phyloP scores from a whole-genome alignment of 2,329 filamentous ascomycete genomes.

The Aspergillus sp. region DNA sequence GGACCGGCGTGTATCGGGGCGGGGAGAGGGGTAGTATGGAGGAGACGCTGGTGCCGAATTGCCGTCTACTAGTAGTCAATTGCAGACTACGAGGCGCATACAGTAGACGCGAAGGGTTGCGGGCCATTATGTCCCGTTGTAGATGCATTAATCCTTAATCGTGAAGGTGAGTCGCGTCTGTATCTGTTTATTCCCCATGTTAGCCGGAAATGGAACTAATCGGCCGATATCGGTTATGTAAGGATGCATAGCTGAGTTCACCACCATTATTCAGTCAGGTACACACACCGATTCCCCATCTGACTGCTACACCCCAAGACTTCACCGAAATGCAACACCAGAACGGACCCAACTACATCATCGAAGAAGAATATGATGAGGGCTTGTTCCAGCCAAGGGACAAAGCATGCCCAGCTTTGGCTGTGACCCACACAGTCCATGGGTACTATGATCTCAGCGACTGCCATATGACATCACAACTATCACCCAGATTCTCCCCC shows the following conservation, averaged over 20 bases:
- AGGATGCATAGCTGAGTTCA: background rate
- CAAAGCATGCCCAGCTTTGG: background rate
- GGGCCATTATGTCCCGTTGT: background rate
- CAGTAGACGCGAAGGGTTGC: background rate
- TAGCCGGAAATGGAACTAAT: background rate
- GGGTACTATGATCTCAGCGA: conserved; percentile 24
- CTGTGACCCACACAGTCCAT: conserved; percentile 8
- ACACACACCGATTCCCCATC: background rate
- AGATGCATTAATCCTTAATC: background rate
- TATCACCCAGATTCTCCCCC: background rate
- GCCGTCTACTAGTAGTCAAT: background rate
- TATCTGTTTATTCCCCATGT: background rate
- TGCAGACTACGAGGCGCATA: background rate
- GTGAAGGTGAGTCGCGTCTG: background rate
- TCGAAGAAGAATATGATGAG: background rate
- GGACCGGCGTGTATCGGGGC: background rate
- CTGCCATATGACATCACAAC: conserved; percentile 18
- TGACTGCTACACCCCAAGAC: background rate
- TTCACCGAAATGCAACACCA: background rate
- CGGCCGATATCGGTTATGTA: conserved; percentile 6
- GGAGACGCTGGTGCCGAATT: background rate
- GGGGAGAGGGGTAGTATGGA: background rate
- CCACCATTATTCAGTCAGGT: background rate
- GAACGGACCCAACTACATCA: background rate
- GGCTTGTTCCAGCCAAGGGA: background rate